Conservation (phyloP, 2,329 filamentous ascomycete genomes). For the Microcyclospora tardicrescens region DNA sequence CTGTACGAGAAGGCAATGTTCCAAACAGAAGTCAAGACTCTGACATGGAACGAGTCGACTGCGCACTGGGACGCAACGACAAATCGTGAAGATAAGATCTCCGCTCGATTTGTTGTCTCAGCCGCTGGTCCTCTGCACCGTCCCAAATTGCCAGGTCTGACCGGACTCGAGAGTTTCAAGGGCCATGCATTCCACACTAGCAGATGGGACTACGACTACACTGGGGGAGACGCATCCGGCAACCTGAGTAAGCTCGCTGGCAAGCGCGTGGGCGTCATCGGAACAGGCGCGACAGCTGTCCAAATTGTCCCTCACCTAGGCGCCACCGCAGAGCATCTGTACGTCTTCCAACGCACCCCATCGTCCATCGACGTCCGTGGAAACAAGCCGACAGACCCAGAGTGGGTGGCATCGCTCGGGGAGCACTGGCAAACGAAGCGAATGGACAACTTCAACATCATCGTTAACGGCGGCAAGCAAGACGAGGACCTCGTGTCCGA, state of each 20-base stretch:
- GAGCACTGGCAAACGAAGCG: constrained; percentile 36
- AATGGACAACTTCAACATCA: constrained; percentile 31
- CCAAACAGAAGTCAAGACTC: constrained; percentile 29
- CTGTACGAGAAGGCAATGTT: constrained; percentile 35
- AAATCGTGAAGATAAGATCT: constrained; percentile 21
- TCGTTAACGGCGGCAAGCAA: constrained; percentile 25
- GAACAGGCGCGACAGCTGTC: constrained; percentile 33
- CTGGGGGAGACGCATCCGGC: constrained; percentile 24
- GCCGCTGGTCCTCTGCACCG: constrained; percentile 28
- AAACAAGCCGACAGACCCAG: constrained; percentile 29
- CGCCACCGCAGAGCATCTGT: constrained; percentile 25
- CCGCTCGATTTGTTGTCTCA: constrained; percentile 28
- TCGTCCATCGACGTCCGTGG: constrained; percentile 23
- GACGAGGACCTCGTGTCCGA: constrained; percentile 37
- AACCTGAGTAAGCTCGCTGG: constrained; percentile 24
- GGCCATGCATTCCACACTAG: constrained; percentile 32
- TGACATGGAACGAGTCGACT: constrained; percentile 36
- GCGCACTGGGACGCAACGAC: constrained; percentile 23
- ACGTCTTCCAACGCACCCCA: constrained; percentile 34
- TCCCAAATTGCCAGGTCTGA: constrained; percentile 33
- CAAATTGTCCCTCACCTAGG: constrained; percentile 30
- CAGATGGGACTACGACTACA: constrained; percentile 32
- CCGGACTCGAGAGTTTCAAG: constrained; percentile 26
- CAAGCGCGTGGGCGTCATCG: constrained; percentile 32
- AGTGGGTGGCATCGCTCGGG: constrained; percentile 31